These are phyloP conservation scores for Perkinsus marinus DNA, from an alignment of 169 alveolate species.

Conservation along the genomic window DNA sequence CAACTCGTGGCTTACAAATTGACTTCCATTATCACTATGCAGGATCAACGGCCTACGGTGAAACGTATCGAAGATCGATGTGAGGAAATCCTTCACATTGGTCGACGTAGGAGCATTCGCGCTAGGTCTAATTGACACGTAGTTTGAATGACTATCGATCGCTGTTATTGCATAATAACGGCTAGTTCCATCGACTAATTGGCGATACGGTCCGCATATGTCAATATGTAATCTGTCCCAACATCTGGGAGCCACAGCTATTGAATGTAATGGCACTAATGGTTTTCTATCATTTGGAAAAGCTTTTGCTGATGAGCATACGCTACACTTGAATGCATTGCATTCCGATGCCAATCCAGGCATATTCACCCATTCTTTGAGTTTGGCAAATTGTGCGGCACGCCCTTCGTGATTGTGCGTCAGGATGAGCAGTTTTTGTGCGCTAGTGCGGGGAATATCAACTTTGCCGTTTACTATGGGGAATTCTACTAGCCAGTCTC, in stretches of 20 bases:
- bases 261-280: not conserved
- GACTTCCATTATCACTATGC: not conserved
- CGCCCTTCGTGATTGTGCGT: not conserved
- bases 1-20: not conserved
- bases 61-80: not conserved
- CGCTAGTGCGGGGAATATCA: not conserved
- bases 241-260: not conserved
- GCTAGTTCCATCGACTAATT: not conserved
- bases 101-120: not conserved
- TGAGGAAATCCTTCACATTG: not conserved
- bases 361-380: not conserved
- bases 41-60: not conserved
- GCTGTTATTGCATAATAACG: not conserved
- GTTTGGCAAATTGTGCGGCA: not conserved
- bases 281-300: not conserved
- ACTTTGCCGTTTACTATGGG: too few species aligned
- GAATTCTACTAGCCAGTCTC: too few species aligned
- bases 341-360: not conserved
- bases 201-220: not conserved
- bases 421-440: not conserved
- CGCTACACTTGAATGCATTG: not conserved
- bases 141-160: not conserved
- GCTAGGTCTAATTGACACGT: not conserved
- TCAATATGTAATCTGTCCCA: not conserved
- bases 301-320: not conserved